These are phyloP conservation scores for Nannochloropsis gaditana DNA, from an alignment of 108 stramenopile species.

Conservation along the genomic window DNA sequence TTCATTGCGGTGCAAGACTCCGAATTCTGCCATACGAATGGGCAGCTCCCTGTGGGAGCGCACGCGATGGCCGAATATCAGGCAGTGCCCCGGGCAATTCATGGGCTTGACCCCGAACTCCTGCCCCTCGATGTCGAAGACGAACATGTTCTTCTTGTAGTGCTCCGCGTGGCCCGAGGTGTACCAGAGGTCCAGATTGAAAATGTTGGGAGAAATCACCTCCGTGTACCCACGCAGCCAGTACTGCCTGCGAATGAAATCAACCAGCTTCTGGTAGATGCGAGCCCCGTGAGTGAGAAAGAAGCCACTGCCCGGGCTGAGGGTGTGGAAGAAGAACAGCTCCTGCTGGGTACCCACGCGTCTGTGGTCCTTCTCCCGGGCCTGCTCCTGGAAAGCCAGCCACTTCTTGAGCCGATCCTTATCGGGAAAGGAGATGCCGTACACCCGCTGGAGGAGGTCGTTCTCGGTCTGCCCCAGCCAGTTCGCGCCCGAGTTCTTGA, in stretches of 20 bases:
- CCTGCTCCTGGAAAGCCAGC: slow-evolving; percentile 66
- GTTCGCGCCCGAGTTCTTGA: slow-evolving; percentile 80
- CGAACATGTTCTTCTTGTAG: slow-evolving; percentile 90
- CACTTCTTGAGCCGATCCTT: slow-evolving; percentile 93
- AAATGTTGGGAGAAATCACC: slow-evolving; percentile 96
- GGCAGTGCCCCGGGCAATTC: slow-evolving; percentile 99
- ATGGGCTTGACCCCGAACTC: slow-evolving; percentile 98
- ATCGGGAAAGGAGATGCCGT: slow-evolving; percentile 96
- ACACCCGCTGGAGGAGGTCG: slow-evolving; percentile 92
- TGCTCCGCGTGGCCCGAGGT: slow-evolving; percentile 94
- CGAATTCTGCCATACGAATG: slow-evolving; percentile 94
- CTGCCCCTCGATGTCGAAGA: slow-evolving; percentile 83
- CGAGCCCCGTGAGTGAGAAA: slow-evolving; percentile 96
- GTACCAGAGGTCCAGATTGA: slow-evolving; percentile 96
- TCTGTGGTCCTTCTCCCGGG: slow-evolving; percentile 94
- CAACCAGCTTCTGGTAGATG: slow-evolving; percentile 94
- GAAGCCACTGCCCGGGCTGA: slow-evolving; percentile 93
- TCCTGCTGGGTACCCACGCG: slow-evolving; percentile 83
- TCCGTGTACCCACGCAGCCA: slow-evolving; percentile 95
- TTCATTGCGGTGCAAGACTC: slow-evolving; percentile 96
- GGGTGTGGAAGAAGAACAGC: slow-evolving; percentile 91
- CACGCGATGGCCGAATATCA: slow-evolving; percentile 84
- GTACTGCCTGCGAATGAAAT: slow-evolving; percentile 74
- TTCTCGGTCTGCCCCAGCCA: slow-evolving; percentile 79
- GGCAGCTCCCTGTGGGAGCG: slow-evolving; percentile 96